A percentile compares a stretch with the other conserved stretches of the same genome.
These are phyloP conservation scores for Kluyveromyces dobzhanskii DNA, from an alignment of 805 yeast species.

Conservation along the genomic window DNA sequence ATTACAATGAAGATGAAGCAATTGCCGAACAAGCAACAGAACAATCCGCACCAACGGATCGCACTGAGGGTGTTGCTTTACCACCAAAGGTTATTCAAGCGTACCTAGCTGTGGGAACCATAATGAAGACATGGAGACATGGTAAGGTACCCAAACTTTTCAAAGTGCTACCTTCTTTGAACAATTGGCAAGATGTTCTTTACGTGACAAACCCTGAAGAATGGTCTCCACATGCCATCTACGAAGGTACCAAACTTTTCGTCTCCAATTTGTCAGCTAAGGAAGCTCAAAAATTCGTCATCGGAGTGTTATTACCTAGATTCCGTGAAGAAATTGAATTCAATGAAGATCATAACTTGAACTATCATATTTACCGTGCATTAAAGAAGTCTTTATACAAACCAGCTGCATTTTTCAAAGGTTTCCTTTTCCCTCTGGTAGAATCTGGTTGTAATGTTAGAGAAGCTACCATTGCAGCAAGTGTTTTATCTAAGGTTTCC, in stretches of 20 bases:
- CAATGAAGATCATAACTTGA: constrained; percentile 66
- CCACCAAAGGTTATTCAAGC: constrained; percentile 97
- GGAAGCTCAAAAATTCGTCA: constrained; percentile 82
- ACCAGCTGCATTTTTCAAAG: constrained; percentile 97
- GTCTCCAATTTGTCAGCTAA: constrained; percentile 82
- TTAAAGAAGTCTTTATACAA: constrained; percentile 88
- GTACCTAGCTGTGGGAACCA: constrained; percentile 82
- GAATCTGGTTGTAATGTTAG: constrained; percentile 83
- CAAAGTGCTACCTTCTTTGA: constrained; percentile 86
- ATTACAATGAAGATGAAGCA: constrained; percentile 7
- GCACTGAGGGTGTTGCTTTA: constrained; percentile 68
- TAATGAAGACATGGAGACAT: constrained; percentile 81
- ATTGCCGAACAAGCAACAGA: constrained; percentile 15
- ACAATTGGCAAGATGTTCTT: constrained; percentile 91
- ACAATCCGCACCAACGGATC: constrained; percentile 25
- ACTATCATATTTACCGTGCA: constrained; percentile 89
- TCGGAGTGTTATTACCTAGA: constrained; percentile 57
- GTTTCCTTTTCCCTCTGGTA: constrained; percentile 84
- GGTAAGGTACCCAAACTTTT: constrained; percentile 96
- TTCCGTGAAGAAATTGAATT: constrained; percentile 66
- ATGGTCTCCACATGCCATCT: constrained; percentile 94
- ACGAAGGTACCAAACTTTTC: constrained; percentile 90
- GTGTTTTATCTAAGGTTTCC: constrained; percentile 80
- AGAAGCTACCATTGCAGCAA: constrained; percentile 93
- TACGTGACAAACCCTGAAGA: constrained; percentile 85